Evolutionary conservation across 2,329 filamentous ascomycete species (phyloP).

Genomic region (Colletotrichum simmondsii): DNA sequence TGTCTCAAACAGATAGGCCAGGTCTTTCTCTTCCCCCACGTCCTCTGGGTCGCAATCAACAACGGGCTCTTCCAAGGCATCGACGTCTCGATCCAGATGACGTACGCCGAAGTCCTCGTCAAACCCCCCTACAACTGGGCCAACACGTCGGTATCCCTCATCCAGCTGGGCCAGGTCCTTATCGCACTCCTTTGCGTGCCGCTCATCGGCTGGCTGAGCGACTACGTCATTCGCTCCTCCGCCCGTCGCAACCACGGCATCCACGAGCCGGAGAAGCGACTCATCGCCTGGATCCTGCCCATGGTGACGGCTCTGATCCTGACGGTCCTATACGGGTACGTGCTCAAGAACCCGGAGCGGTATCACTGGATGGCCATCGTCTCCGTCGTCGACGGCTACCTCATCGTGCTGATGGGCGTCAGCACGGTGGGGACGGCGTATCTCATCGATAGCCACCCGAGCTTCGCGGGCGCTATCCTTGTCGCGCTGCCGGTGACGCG

Average conservation of each 20-base stretch:
- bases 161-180: conserved; percentile 23
- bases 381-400: conserved; percentile 19
- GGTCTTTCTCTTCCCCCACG: conserved; percentile 31
- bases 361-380: conserved; percentile 33
- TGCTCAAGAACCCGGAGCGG: conserved; percentile 13
- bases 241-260: conserved; percentile 53
- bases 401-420: conserved; percentile 24
- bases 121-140: conserved; percentile 32
- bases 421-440: conserved; percentile 27
- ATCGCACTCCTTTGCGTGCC: conserved; percentile 24
- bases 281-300: conserved; percentile 37
- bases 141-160: conserved; percentile 29
- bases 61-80: conserved; percentile 33
- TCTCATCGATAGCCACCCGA: conserved; percentile 28
- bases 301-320: conserved; percentile 24
- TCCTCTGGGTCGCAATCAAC: conserved; percentile 30
- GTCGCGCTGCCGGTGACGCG: conserved; percentile 25
- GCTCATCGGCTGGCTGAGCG: conserved; percentile 29
- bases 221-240: conserved; percentile 34
- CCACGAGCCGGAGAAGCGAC: conserved; percentile 52
- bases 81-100: conserved; percentile 30
- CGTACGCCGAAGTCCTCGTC: conserved; percentile 26
- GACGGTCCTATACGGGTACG: conserved; percentile 28
- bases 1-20: conserved; percentile 27
- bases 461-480: conserved; percentile 20